Conservation (phyloP, 176 grass and related monocot genomes). For the Avena eriantha region DNA sequence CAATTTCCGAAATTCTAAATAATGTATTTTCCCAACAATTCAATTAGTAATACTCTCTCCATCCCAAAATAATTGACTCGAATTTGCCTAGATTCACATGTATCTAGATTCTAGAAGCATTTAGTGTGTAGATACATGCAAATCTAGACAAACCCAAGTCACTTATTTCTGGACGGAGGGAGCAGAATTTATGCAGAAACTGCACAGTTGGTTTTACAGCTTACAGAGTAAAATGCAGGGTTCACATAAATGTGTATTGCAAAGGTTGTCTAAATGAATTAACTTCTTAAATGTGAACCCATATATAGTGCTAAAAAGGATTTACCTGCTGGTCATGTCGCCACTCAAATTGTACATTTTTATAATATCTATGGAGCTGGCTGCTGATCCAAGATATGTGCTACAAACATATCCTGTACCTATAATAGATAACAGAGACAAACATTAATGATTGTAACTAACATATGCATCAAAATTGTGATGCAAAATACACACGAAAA, state of each 20-base stretch:
- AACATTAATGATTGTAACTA: constrained; percentile 11
- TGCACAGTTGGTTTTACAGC: background rate
- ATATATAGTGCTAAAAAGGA: background rate
- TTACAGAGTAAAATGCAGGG: background rate
- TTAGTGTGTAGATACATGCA: too few relatives aligned
- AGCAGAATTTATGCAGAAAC: background rate
- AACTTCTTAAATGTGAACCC: background rate
- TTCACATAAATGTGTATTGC: background rate
- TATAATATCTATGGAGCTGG: constrained; percentile 76
- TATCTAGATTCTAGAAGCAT: too few relatives aligned
- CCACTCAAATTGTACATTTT: constrained; percentile 90
- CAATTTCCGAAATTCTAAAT: background rate
- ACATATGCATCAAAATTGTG: constrained; percentile 6
- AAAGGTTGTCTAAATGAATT: background rate
- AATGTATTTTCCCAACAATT: background rate
- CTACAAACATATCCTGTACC: constrained; percentile 93
- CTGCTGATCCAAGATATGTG: constrained; percentile 70
- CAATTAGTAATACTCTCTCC: background rate
- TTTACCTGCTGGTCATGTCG: constrained; percentile 71
- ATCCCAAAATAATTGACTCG: too few relatives aligned
- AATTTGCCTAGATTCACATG: too few relatives aligned
- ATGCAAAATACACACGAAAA: constrained; percentile 13
- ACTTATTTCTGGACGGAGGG: too few relatives aligned
- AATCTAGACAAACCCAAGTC: too few relatives aligned
- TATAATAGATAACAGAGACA: constrained; percentile 47